Evolutionary conservation across 2,329 filamentous ascomycete genomes (phyloP).

Genomic region (Passalora sequoiae): DNA sequence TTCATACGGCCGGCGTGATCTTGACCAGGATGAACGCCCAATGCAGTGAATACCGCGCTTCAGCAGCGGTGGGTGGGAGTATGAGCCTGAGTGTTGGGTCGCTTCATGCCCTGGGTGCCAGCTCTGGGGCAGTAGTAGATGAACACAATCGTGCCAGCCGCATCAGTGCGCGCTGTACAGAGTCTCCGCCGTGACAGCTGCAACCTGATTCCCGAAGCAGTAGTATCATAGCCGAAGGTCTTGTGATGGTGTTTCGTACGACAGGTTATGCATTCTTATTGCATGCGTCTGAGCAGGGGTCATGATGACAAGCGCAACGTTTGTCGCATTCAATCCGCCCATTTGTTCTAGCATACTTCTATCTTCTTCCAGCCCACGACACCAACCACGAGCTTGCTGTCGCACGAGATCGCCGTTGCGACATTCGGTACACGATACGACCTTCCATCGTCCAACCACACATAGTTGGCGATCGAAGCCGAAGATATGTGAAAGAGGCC

Average conservation of each 20-base stretch:
- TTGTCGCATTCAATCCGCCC: too few relatives aligned
- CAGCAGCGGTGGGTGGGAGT: conserved; percentile 5
- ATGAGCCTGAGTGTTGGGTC: background rate
- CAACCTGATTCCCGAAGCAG: too few relatives aligned
- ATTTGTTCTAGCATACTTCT: background rate
- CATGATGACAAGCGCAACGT: background rate
- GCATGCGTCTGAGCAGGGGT: background rate
- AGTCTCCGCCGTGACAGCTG: conserved; percentile 8
- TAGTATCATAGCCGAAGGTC: background rate
- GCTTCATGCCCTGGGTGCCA: background rate
- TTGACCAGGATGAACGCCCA: background rate
- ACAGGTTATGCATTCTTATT: background rate
- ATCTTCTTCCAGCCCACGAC: background rate
- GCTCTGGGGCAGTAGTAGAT: too few relatives aligned
- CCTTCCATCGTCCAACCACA: too few relatives aligned
- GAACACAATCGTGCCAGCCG: too few relatives aligned
- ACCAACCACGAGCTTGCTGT: background rate
- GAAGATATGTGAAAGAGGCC: background rate
- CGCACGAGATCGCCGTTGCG: background rate
- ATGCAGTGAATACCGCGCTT: background rate
- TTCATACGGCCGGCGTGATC: too few relatives aligned
- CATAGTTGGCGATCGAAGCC: too few relatives aligned
- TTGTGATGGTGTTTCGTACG: conserved; percentile 9
- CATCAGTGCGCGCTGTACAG: background rate
- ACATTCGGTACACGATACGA: background rate